Percentiles rank a stretch among this genome's conserved stretches.
Conservation (phyloP, 192 early-diverging fungal genomes). For the Coemansia sp. region DNA sequence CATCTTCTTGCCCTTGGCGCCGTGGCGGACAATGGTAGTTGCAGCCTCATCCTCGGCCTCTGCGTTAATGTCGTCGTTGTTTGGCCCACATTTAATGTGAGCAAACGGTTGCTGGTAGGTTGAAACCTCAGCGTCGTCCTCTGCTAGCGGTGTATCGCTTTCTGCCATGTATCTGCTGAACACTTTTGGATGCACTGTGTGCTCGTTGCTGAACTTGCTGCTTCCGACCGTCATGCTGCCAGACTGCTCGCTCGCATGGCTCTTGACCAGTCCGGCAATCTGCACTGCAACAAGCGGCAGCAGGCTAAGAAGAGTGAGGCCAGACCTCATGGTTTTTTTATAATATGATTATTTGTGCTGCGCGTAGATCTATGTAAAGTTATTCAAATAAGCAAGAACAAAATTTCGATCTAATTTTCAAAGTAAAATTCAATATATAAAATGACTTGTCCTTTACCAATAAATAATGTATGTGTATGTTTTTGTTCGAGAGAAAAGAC, state of each 20-base stretch:
- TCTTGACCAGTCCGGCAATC: conserved; percentile 13
- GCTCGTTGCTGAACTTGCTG: neutral
- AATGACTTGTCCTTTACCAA: too few species aligned
- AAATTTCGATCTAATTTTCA: too few species aligned
- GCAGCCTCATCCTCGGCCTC: neutral
- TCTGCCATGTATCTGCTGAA: too few species aligned
- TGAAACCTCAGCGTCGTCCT: neutral
- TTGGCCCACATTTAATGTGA: conserved; percentile 30
- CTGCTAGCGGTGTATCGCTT: conserved; percentile 17
- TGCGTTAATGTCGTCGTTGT: conserved; percentile 4
- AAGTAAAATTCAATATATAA: too few species aligned
- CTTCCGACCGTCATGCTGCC: conserved; percentile 19
- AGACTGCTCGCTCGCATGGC: conserved; percentile 22
- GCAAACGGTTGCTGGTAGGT: conserved; percentile 5
- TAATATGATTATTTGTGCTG: neutral
- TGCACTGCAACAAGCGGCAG: conserved; percentile 23
- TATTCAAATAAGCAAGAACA: too few species aligned
- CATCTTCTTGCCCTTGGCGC: conserved; percentile 20
- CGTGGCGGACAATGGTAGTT: neutral
- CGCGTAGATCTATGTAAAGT: neutral
- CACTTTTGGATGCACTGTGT: too few species aligned
- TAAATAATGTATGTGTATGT: neutral
- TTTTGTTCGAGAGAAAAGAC: neutral
- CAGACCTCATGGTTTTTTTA: conserved; percentile 20
- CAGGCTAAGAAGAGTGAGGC: conserved; percentile 23